A percentile compares a stretch with the other conserved stretches of the same genome.
Evolutionary conservation across 2,329 filamentous ascomycete genomes (phyloP).

Genomic region (Myrmaecium sp.): DNA sequence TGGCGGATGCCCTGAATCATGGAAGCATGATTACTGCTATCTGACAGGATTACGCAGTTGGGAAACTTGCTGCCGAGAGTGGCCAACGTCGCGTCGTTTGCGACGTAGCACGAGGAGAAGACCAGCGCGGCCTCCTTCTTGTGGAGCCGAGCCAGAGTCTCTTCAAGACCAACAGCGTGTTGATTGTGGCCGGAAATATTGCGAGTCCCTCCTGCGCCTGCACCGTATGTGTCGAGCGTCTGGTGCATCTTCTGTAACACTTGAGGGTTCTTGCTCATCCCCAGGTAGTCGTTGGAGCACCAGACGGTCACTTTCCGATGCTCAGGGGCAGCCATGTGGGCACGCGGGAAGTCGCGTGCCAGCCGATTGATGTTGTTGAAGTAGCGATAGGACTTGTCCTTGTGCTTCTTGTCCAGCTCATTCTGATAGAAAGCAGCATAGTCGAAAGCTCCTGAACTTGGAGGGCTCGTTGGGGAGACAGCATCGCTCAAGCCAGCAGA

Average conservation of each 20-base stretch:
- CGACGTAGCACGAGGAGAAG: conserved; percentile 95
- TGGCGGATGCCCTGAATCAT: conserved; percentile 99
- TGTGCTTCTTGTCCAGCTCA: conserved; percentile 96
- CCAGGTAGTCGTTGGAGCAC: conserved; percentile 98
- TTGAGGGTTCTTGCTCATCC: conserved; percentile 82
- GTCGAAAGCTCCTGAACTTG: conserved; percentile 50
- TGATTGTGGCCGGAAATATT: conserved; percentile 99
- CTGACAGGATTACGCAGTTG: conserved; percentile 92
- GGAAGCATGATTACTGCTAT: conserved; percentile 92
- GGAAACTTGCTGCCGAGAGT: conserved; percentile 95
- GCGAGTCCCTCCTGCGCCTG: conserved; percentile 84
- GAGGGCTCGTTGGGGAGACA: conserved; percentile 28
- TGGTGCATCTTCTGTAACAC: conserved; percentile 88
- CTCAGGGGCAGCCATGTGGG: conserved; percentile 69
- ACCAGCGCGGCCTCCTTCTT: conserved; percentile 84
- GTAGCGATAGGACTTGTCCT: conserved; percentile 98
- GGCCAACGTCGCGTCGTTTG: conserved; percentile 90
- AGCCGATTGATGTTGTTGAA: conserved; percentile 99
- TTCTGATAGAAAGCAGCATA: conserved; percentile 78
- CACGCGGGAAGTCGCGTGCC: conserved; percentile 87
- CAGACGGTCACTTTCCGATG: conserved; percentile 88
- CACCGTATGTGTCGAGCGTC: conserved; percentile 85
- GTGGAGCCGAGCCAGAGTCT: conserved; percentile 69
- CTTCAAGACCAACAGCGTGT: conserved; percentile 76
- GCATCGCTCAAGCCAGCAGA: too few relatives aligned